Evolutionary conservation across 2,329 filamentous ascomycete genomes (phyloP).

Genomic region (Diplodia seriata): DNA sequence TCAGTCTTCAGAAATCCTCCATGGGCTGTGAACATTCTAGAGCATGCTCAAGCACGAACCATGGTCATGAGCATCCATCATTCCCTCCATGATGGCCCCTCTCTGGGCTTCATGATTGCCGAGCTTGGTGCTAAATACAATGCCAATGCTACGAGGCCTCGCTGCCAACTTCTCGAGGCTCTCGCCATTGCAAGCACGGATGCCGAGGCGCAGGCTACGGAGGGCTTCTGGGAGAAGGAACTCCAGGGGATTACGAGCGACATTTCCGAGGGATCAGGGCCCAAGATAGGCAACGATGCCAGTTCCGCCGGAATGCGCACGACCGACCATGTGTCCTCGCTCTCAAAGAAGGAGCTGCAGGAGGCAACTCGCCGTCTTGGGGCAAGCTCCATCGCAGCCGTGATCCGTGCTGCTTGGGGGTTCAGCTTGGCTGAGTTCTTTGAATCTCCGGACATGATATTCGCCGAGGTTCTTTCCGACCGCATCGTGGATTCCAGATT

Average conservation of each 20-base stretch:
- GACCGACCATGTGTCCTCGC: background rate
- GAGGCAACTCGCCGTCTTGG: constrained; percentile 35
- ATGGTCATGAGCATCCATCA: constrained; percentile 51
- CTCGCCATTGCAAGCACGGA: constrained; percentile 38
- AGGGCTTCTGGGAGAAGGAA: constrained; percentile 40
- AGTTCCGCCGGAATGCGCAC: constrained; percentile 14
- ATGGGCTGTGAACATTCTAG: constrained; percentile 48
- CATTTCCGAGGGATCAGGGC: constrained; percentile 36
- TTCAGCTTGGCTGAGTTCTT: constrained; percentile 36
- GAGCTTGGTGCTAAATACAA: constrained; percentile 41
- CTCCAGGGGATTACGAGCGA: constrained; percentile 38
- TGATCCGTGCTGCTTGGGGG: constrained; percentile 39
- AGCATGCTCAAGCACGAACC: constrained; percentile 36
- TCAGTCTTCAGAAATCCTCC: constrained; percentile 44
- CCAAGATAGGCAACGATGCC: constrained; percentile 17
- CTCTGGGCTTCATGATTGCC: constrained; percentile 41
- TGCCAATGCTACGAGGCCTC: constrained; percentile 34
- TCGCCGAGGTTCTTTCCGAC: constrained; percentile 38
- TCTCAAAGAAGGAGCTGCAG: constrained; percentile 22
- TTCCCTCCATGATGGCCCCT: constrained; percentile 45
- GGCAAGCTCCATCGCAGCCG: constrained; percentile 35
- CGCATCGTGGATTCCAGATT: constrained; percentile 41
- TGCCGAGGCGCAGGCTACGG: constrained; percentile 32
- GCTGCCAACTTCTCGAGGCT: constrained; percentile 42
- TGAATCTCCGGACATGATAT: constrained; percentile 36